Conservation (phyloP, 768 basidiomycete species). For the Leccinellum luteum region DNA sequence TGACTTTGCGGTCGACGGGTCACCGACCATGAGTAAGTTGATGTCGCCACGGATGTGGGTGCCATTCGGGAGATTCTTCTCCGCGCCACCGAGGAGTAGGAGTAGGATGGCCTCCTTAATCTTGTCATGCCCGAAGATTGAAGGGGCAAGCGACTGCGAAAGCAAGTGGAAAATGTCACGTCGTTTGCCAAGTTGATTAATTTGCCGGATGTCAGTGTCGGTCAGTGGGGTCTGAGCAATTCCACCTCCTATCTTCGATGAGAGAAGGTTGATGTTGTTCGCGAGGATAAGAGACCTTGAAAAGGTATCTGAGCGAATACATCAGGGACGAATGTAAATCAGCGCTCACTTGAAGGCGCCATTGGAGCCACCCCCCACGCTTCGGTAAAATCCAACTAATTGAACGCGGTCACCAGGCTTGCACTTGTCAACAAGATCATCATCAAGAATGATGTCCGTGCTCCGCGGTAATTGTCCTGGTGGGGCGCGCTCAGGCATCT, state of each 20-base stretch:
- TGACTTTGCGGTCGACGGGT: constrained; percentile 97
- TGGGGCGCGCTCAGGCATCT: constrained; percentile 99
- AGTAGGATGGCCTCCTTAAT: constrained; percentile 94
- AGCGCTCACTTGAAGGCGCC: constrained; percentile 87
- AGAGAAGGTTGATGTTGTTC: constrained; percentile 92
- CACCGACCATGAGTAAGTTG: constrained; percentile 99
- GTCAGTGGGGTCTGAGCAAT: constrained; percentile 91
- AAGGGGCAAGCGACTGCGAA: constrained; percentile 93
- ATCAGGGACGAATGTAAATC: constrained; percentile 9
- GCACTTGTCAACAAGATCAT: constrained; percentile 94
- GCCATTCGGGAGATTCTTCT: constrained; percentile 96
- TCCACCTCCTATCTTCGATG: constrained; percentile 92
- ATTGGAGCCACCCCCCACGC: constrained; percentile 84
- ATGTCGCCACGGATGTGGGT: constrained; percentile 99
- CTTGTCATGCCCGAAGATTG: constrained; percentile 93
- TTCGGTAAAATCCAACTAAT: constrained; percentile 92
- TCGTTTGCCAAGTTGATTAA: constrained; percentile 90
- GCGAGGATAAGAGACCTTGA: constrained; percentile 86
- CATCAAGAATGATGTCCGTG: constrained; percentile 93
- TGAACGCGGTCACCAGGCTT: constrained; percentile 99
- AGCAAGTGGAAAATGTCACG: constrained; percentile 84
- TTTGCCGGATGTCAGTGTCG: constrained; percentile 91
- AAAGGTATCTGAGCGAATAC: constrained; percentile 13
- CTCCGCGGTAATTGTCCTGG: constrained; percentile 95
- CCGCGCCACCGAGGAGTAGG: constrained; percentile 91